Base-by-base conservation (phyloP, 805 yeast genomes). In the Yarrowia yakushimensis region DNA sequence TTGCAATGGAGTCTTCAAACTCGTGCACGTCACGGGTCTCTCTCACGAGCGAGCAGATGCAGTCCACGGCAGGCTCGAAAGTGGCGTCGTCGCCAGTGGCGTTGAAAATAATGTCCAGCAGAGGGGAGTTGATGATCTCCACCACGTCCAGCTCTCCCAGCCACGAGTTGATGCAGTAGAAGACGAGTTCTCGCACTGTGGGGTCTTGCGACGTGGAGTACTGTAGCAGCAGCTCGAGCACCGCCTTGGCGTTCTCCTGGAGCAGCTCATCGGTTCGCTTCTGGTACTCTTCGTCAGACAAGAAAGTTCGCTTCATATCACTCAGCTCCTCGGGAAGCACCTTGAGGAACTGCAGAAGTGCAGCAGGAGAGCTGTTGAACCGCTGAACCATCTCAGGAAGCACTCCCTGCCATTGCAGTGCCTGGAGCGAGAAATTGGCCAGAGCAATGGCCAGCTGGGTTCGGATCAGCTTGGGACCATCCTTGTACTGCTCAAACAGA, bases 321-420 rank as follows among this genome's bases (percentile, higher is more conserved):
- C 85, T 75, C 45, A 91, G 80, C 74, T 94, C 99, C 72, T 94
- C 98, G 1, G 99, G 99, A 63, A 94, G 76, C 59, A 94, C 86
- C 71, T 85, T 86, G 66, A 94, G 80, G 69, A 93, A 91, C 70
- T 89, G 96, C 63, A 96, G 77, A 43, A 93, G 72, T 54, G 83
- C 73, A 62, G 73, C 75, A 68, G 81, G 71, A 52, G 76, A 71
- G 15, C 69, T 60, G 17, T 82, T 78, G 37, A 87, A 73, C 18
- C 74, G 71, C 4, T 78, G 65, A 15, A 88, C 82, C 63, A 90
- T 81, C 66, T 91, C 97, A 23, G 76, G 78, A 4, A 91, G 71
- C 1, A 96, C 88, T 66, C 83, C 77, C 6, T 74, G 69, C 98
- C 98, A 94, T 30, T 78, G 76, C 31, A 86, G 71, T 66, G 80